Evolutionary conservation across 2,329 filamentous ascomycete genomes (phyloP).

Genomic region (Didymella segeticola): DNA sequence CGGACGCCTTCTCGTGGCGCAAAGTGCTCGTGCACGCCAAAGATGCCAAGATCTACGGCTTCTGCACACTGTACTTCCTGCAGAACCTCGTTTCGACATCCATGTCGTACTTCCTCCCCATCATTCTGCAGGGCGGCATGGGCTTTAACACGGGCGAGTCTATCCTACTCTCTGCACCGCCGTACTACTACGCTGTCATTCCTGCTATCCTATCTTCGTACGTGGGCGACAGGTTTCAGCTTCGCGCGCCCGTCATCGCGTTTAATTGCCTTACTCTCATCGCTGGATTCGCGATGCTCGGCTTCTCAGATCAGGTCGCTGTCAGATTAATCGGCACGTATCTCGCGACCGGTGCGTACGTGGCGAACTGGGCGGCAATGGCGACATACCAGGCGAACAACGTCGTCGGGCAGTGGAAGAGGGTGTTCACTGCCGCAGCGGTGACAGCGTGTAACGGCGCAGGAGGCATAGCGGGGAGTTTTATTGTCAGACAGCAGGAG

Average conservation of each 20-base stretch:
- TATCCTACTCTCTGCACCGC: constrained; percentile 70
- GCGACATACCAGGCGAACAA: constrained; percentile 62
- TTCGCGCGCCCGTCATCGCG: constrained; percentile 67
- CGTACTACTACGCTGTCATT: constrained; percentile 71
- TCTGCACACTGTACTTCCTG: constrained; percentile 69
- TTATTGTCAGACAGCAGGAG: constrained; percentile 67
- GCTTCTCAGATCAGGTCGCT: constrained; percentile 64
- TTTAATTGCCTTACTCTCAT: constrained; percentile 71
- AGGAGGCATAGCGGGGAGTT: constrained; percentile 70
- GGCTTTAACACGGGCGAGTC: constrained; percentile 51
- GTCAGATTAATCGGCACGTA: constrained; percentile 70
- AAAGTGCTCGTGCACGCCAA: constrained; percentile 64
- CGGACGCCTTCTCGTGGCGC: constrained; percentile 62
- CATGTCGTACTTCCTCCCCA: constrained; percentile 70
- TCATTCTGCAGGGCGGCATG: constrained; percentile 61
- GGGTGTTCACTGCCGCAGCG: constrained; percentile 66
- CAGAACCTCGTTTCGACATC: constrained; percentile 71
- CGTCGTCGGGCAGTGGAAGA: constrained; percentile 65
- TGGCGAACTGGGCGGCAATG: constrained; percentile 73
- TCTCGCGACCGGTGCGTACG: constrained; percentile 71
- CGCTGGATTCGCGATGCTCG: constrained; percentile 69
- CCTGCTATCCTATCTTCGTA: constrained; percentile 69
- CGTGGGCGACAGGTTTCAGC: constrained; percentile 65
- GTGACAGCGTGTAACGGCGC: constrained; percentile 68
- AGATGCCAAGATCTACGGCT: constrained; percentile 70